Conservation (phyloP, 371 early-diverging fungal genomes). For the Mortierella sp. region DNA sequence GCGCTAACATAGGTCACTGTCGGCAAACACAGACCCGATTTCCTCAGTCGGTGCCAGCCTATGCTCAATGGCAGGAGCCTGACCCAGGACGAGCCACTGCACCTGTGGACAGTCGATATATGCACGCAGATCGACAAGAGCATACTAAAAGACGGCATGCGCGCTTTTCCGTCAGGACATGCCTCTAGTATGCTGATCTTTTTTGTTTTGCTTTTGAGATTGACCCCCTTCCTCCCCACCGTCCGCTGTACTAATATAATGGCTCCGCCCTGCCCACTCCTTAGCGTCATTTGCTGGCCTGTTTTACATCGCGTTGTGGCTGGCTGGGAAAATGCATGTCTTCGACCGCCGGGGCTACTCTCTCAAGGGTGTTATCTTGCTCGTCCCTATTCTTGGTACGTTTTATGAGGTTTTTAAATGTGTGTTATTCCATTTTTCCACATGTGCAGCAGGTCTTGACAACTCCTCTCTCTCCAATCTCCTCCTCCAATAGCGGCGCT, state of each 20-base stretch:
- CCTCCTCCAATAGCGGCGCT: slow-evolving; percentile 63
- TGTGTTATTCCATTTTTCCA: slow-evolving; percentile 48
- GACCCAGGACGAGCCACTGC: slow-evolving; percentile 61
- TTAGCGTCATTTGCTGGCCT: slow-evolving; percentile 77
- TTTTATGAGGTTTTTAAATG: slow-evolving; percentile 35
- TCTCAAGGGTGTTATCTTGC: slow-evolving; percentile 69
- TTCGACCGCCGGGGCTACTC: slow-evolving; percentile 74
- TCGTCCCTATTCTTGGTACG: slow-evolving; percentile 61
- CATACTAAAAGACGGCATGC: slow-evolving; percentile 81
- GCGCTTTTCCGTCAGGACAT: slow-evolving; percentile 95
- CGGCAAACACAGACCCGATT: slow-evolving; percentile 87
- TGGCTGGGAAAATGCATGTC: slow-evolving; percentile 75
- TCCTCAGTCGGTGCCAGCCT: slow-evolving; percentile 86
- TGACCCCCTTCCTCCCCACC: background rate
- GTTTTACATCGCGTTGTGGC: slow-evolving; percentile 69
- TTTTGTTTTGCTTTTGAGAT: background rate
- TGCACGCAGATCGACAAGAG: slow-evolving; percentile 64
- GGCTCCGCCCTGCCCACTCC: background rate
- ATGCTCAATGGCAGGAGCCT: slow-evolving; percentile 38
- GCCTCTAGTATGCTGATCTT: slow-evolving; percentile 64
- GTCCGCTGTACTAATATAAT: background rate
- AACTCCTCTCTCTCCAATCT: background rate
- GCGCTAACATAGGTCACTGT: slow-evolving; percentile 65
- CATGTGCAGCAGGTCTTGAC: slow-evolving; percentile 56
- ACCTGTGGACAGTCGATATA: slow-evolving; percentile 65